phyloP scores from a whole-genome alignment of 148 eudicot species.

The Rhododendron mucronatum region DNA sequence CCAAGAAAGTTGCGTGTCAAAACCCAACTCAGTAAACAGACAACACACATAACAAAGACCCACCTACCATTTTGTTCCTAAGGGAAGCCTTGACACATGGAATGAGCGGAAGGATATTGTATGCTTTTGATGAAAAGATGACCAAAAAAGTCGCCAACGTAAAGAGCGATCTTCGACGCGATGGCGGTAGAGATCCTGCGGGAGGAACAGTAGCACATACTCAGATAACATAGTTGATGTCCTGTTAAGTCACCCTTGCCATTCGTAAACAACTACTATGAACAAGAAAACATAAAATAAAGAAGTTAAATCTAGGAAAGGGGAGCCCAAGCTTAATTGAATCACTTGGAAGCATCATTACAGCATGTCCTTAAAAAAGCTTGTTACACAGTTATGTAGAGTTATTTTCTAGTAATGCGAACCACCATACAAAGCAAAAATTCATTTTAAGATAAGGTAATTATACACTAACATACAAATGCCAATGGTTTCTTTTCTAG shows the following conservation, averaged over 20 bases:
- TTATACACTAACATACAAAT: neutral
- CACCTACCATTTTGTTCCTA: conserved; percentile 52
- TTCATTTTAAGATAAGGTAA: neutral
- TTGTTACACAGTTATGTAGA: neutral
- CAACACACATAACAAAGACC: neutral
- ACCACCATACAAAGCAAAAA: neutral
- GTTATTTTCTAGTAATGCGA: neutral
- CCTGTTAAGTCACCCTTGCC: neutral
- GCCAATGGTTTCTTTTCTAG: neutral
- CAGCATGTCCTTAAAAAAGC: neutral
- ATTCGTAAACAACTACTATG: neutral
- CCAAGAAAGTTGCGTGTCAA: neutral
- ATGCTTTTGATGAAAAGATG: conserved; percentile 82
- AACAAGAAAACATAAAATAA: neutral
- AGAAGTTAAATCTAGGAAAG: neutral
- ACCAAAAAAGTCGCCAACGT: conserved; percentile 76
- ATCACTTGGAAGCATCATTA: neutral
- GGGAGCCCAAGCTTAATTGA: neutral
- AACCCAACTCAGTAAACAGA: neutral
- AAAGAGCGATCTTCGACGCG: conserved; percentile 83
- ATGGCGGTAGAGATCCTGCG: conserved; percentile 79
- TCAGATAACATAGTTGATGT: conserved; percentile 7
- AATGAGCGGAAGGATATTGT: conserved; percentile 55
- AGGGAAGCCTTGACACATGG: conserved; percentile 64
- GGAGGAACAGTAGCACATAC: conserved; percentile 7